Conservation (phyloP, 2,329 filamentous ascomycete species). For the Verticillium isaacii region DNA sequence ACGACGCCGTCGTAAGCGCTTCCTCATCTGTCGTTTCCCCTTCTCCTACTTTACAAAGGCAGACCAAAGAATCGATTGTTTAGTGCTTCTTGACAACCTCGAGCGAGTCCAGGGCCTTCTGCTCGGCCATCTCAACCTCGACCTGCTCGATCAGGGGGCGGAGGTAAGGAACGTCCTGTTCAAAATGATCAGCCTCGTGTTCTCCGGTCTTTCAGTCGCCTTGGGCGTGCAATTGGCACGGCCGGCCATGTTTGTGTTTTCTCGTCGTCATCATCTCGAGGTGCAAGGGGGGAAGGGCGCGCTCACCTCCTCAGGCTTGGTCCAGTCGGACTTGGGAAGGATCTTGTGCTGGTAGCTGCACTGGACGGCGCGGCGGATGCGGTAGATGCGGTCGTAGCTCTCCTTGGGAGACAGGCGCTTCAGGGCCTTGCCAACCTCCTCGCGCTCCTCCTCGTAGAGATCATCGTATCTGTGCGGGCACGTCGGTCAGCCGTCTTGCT, state of each 20-base stretch:
- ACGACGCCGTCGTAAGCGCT: conserved; percentile 1
- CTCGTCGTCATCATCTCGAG: background rate
- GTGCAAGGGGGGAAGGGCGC: background rate
- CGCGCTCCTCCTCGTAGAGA: conserved; percentile 88
- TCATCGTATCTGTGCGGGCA: conserved; percentile 72
- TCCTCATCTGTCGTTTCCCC: background rate
- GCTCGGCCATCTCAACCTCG: conserved; percentile 45
- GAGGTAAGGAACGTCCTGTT: conserved; percentile 51
- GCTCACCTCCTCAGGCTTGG: conserved; percentile 48
- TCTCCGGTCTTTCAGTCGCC: background rate
- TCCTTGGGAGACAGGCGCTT: conserved; percentile 87
- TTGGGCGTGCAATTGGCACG: background rate
- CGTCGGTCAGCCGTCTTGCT: background rate
- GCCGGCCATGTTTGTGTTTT: background rate
- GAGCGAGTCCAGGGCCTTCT: conserved; percentile 46
- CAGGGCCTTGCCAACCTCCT: conserved; percentile 79
- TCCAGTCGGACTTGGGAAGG: conserved; percentile 58
- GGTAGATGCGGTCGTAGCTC: conserved; percentile 95
- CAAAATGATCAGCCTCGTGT: conserved; percentile 7
- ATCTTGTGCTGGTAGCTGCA: conserved; percentile 60
- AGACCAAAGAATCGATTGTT: conserved; percentile 7
- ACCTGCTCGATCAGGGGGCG: conserved; percentile 47
- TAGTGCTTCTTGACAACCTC: conserved; percentile 40
- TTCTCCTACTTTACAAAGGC: background rate
- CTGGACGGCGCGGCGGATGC: conserved; percentile 92